Conservation (phyloP, 2,329 filamentous ascomycete species). For the Xylaria digitata region DNA sequence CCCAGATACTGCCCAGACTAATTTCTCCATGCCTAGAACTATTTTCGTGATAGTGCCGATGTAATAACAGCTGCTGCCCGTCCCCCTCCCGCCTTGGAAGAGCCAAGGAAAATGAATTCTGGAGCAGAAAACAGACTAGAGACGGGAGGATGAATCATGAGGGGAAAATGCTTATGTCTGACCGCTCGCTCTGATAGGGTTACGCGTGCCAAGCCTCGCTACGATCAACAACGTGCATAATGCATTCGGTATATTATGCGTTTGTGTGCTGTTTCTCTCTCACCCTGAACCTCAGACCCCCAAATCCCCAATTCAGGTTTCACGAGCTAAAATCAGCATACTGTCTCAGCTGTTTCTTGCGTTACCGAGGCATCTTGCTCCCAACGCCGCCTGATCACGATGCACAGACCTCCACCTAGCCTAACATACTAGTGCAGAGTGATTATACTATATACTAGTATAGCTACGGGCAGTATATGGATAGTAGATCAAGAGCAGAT, state of each 20-base stretch:
- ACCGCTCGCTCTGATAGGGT: not conserved
- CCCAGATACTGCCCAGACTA: not conserved
- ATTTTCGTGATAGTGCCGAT: slow-evolving; percentile 7
- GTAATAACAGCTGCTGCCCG: slow-evolving; percentile 13
- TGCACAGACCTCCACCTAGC: not conserved
- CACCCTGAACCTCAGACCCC: slow-evolving; percentile 1
- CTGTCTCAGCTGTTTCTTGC: slow-evolving; percentile 8
- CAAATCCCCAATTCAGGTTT: slow-evolving; percentile 5
- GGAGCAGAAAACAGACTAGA: not conserved
- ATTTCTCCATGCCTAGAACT: slow-evolving; percentile 1
- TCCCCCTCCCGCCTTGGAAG: slow-evolving; percentile 18
- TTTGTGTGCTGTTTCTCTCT: not conserved
- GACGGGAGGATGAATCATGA: not conserved
- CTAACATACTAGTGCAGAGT: not conserved
- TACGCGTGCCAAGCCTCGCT: slow-evolving; percentile 13
- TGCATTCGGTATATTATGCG: not conserved
- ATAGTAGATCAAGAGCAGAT: not conserved
- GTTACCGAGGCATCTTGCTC: slow-evolving; percentile 28
- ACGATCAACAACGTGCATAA: not conserved
- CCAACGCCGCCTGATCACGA: slow-evolving; percentile 1
- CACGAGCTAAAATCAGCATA: slow-evolving; percentile 13
- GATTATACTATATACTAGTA: no score
- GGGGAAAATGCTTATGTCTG: not conserved
- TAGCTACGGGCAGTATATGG: not conserved
- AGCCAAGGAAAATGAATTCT: slow-evolving; percentile 3